These are phyloP conservation scores for Triticum turgidum DNA, from an alignment of 176 grass and related monocot species.

Conservation along the genomic window DNA sequence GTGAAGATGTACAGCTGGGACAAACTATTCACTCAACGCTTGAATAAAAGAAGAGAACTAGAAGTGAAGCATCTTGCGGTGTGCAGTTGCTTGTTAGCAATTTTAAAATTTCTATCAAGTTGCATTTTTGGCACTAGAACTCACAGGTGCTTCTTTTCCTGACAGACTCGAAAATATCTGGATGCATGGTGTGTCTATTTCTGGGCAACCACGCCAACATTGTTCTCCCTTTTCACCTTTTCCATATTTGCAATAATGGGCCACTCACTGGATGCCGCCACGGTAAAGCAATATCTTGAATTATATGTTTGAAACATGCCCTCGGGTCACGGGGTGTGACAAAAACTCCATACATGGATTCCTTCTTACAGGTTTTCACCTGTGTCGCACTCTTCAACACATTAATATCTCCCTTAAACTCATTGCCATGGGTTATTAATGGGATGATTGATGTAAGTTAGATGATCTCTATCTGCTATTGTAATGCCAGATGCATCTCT, in stretches of 20 bases:
- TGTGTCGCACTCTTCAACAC: conserved; percentile 98
- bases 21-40: conserved; percentile 67
- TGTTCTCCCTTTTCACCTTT: conserved; percentile 96
- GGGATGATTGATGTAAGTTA: conserved; percentile 95
- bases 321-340: not conserved
- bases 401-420: conserved; percentile 93
- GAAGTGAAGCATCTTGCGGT: conserved; percentile 97
- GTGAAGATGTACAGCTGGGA: conserved; percentile 99
- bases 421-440: conserved; percentile 98
- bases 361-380: conserved; percentile 85
- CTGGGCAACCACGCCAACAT: conserved; percentile 95
- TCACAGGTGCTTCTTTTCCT: conserved; percentile 28
- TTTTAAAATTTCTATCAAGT: conserved; percentile 14
- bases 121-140: not conserved
- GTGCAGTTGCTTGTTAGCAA: conserved; percentile 22
- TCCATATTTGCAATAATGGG: conserved; percentile 80
- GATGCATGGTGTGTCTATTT: conserved; percentile 99
- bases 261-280: conserved; percentile 86
- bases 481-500: not conserved
- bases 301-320: conserved; percentile 28
- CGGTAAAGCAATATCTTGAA: conserved; percentile 57
- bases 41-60: conserved; percentile 77
- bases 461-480: conserved; percentile 13
- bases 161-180: conserved; percentile 93
- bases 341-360: conserved; percentile 14